phyloP scores from a whole-genome alignment of 2,329 filamentous ascomycete genomes.

The Fusarium sp. region DNA sequence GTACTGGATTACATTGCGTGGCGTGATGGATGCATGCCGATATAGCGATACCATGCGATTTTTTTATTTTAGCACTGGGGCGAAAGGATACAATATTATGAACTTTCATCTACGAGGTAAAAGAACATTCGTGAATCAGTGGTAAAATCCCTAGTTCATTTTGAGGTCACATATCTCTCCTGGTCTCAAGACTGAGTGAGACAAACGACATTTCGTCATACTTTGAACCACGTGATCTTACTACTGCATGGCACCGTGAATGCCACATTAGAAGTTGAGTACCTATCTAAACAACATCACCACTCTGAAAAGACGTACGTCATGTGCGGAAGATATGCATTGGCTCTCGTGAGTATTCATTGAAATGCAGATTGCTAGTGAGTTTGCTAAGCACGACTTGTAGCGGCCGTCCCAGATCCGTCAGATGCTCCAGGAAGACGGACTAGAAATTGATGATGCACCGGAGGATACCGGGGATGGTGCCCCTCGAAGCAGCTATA shows the following conservation, averaged over 20 bases:
- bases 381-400: neutral
- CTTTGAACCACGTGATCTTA: constrained; percentile 7
- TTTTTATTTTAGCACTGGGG: neutral
- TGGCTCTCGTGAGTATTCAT: constrained; percentile 44
- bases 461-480: constrained; percentile 73
- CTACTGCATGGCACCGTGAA: neutral
- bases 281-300: neutral
- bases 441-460: constrained; percentile 76
- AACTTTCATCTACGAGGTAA: neutral
- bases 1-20: neutral
- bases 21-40: constrained; percentile 1
- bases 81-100: neutral
- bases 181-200: neutral
- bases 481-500: constrained; percentile 79
- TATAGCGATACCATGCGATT: constrained; percentile 21
- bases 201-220: neutral
- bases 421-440: constrained; percentile 74
- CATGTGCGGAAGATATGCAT: constrained; percentile 52
- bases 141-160: neutral
- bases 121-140: neutral
- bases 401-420: constrained; percentile 82
- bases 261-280: neutral
- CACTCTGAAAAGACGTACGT: neutral
- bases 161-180: neutral
- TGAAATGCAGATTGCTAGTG: too few relatives aligned